Base-by-base conservation (phyloP, 1,284 basidiomycete genomes). In the Ceratobasidium sp. region DNA sequence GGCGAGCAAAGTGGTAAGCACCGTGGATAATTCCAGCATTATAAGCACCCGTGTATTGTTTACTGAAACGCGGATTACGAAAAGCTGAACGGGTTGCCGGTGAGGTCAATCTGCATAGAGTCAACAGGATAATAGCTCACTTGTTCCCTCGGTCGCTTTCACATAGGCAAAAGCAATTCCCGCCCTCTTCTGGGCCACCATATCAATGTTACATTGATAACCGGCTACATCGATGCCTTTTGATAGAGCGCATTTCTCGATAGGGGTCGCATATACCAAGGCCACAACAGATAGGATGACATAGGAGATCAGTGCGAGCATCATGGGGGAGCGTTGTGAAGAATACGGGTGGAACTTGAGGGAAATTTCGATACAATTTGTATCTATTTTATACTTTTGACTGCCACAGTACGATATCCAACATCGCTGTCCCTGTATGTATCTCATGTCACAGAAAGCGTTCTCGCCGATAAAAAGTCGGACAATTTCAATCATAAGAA, bases 131-230 rank as follows among this genome's bases (percentile, higher is more conserved):
- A 50, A 74, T 57, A 54, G 79, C 83, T 80, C 78, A 91, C 87
- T 83, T 52, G 89, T 91, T 15, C 90, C 90, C 82, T 93, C 91
- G 5, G 91, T 93, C 13, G 91, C 91, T 82, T 93, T 93, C 87
- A 93, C 91, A 82, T 87, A 92, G 10, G 86, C 90, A 80, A 92
- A 93, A 17, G 85, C 79, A 56, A 91, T 83, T 3, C 91, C 91
- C 78, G 90, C 90, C 17, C 87, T 83, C 77, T 86, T 87, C 78
- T 90, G 89, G 5, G 86, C 84, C 44, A 83, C 84, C 89, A 90
- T 91, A 83, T 91, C 85, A 23, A 92, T 84, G 78, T 82, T 82
- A 38, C 86, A 81, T 79, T 92, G 91, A 79, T 86, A 89, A 80
- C 83, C 80, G 28, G 91, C 91, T 71, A 93, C 87, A 81, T 92